Conservation (phyloP, 257 asterid genomes). For the Ilex aquifolium region DNA sequence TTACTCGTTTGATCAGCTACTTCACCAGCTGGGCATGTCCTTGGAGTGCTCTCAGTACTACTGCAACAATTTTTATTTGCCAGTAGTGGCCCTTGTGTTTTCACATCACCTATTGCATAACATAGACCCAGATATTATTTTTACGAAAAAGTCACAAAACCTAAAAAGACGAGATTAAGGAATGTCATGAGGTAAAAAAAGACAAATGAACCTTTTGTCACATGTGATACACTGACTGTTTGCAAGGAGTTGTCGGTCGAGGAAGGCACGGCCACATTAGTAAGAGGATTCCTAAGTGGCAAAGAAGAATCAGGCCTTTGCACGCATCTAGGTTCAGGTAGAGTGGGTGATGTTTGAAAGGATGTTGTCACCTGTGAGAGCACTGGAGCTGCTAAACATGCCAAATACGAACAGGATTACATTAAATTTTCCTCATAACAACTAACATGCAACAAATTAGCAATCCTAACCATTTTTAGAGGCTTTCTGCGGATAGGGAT, state of each 20-base stretch:
- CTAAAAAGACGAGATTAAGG: constrained; percentile 2
- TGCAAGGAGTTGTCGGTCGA: constrained; percentile 56
- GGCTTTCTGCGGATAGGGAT: constrained; percentile 96
- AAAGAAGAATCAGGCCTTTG: constrained; percentile 41
- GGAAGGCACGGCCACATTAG: constrained; percentile 43
- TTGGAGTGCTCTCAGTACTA: constrained; percentile 56
- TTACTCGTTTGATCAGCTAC: constrained; percentile 23
- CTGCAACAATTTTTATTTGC: constrained; percentile 37
- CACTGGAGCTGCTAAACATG: constrained; percentile 40
- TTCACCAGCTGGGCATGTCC: constrained; percentile 50
- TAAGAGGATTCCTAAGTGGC: constrained; percentile 29
- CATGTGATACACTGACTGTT: constrained; percentile 33
- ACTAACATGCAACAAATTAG: not conserved
- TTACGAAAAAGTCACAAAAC: constrained; percentile 7
- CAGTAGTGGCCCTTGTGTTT: constrained; percentile 38
- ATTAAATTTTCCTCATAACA: constrained; percentile 8
- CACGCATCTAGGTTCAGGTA: constrained; percentile 44
- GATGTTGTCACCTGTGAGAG: constrained; percentile 46
- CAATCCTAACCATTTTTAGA: constrained; percentile 46
- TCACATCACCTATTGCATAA: constrained; percentile 41
- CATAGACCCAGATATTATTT: constrained; percentile 7
- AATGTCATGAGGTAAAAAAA: not conserved
- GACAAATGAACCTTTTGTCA: constrained; percentile 40
- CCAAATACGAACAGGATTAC: constrained; percentile 12
- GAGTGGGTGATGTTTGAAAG: constrained; percentile 39